Evolutionary conservation across 2,329 filamentous ascomycete genomes (phyloP), one percentile per base, ranked within the genome.

Genomic region (Ilyonectria destructans): DNA sequence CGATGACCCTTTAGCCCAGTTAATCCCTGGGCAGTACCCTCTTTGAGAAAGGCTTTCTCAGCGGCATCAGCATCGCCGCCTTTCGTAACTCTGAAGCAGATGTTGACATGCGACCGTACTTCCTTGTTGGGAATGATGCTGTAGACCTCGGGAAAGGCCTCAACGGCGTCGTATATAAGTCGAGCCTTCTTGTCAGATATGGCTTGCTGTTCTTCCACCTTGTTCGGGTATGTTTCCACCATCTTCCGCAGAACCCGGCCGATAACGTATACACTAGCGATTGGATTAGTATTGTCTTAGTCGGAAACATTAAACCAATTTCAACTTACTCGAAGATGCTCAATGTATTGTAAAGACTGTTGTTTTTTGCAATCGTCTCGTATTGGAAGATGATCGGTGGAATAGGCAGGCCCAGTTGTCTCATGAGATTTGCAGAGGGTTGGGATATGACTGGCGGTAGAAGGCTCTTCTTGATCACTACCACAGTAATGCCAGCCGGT

Each of bases 291-390:
- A 13, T 51, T 46, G 6, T 10, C 15, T 26, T 26, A 13, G 23
- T 12, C 12, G 12, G 5, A 45, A n/a, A 29, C 4, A 8, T 6
- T 6, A 13, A 26, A 17, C 21, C 35, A 1, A 4, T 31, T 6
- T 23, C 19, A 17, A 82, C 87, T 77, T 80, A 90, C 89, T 90
- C 95, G 77, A 98, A 97, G 77, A 98, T 97, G 76, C 94, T 95
- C 13, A 98, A 85, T 0, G 96, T 98, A 83, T 98, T 98, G 85
- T 98, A 98, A 29, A 98, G 87, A 74, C 93, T 96, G 84, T 97
- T 96, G 84, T 97, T 97, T 86, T 97, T 97, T 45, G 93, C 92
- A 73, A 96, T 92, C 0, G 89, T 94, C 70, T 94, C 91, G 78
- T 96, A 98, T 71, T 93, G 89, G 55, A 98, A 85, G 48, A 98